Percentiles rank a stretch among this genome's conserved stretches.
phyloP scores from a whole-genome alignment of 805 yeast genomes.

The Candida glaebosa region DNA sequence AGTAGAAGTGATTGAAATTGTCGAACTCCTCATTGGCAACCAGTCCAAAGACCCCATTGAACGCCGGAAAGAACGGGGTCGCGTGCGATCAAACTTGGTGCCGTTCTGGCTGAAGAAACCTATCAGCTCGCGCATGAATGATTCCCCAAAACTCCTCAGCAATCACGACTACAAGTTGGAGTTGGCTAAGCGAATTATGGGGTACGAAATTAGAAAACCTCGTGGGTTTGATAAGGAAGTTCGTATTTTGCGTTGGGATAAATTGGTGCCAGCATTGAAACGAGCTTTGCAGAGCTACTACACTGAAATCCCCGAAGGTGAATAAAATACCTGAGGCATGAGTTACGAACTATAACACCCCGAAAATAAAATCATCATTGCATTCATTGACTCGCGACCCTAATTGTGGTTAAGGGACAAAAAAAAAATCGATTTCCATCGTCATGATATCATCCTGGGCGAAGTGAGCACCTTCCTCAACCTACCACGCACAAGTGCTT shows the following conservation, averaged over 20 bases:
- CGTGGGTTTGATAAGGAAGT: constrained; percentile 70
- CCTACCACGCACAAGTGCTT: background rate
- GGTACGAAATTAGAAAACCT: constrained; percentile 58
- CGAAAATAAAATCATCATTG: too few relatives aligned
- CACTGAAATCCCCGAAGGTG: constrained; percentile 47
- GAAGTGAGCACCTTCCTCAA: background rate
- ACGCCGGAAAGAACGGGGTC: constrained; percentile 60
- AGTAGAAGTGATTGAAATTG: constrained; percentile 64
- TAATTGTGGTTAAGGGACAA: too few relatives aligned
- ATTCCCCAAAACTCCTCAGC: constrained; percentile 13
- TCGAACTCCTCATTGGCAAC: constrained; percentile 56
- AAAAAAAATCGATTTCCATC: too few relatives aligned
- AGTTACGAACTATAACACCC: too few relatives aligned
- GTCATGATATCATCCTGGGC: too few relatives aligned
- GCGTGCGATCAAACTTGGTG: constrained; percentile 62
- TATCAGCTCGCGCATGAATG: constrained; percentile 43
- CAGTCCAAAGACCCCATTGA: constrained; percentile 44
- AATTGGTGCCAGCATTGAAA: constrained; percentile 54
- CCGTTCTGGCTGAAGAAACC: constrained; percentile 67
- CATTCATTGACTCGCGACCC: too few relatives aligned
- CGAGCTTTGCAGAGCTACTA: constrained; percentile 66
- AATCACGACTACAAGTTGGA: constrained; percentile 45
- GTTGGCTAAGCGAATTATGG: constrained; percentile 63
- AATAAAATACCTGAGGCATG: constrained; percentile 3
- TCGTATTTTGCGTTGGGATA: constrained; percentile 58